Conservation (phyloP, 2,329 filamentous ascomycete species). For the Fusarium phyllophilum region DNA sequence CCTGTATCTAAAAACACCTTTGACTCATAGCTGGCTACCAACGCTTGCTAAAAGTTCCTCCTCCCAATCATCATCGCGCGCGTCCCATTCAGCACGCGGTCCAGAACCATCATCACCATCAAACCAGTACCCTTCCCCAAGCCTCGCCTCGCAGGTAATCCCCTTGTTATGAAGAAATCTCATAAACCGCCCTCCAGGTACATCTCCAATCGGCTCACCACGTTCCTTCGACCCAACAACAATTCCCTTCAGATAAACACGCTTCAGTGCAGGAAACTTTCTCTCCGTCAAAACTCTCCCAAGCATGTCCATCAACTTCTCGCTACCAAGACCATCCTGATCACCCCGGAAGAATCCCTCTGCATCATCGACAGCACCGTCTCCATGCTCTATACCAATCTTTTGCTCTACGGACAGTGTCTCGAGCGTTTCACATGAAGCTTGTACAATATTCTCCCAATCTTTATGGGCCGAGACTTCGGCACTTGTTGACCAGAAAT, state of each 20-base stretch:
- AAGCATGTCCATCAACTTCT: neutral
- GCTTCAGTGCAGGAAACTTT: neutral
- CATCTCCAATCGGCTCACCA: neutral
- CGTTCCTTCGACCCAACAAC: neutral
- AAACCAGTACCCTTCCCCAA: neutral
- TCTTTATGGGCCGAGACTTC: neutral
- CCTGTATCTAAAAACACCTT: fast-evolving
- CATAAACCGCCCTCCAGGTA: neutral
- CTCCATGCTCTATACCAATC: neutral
- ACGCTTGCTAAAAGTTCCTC: neutral
- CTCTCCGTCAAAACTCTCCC: neutral
- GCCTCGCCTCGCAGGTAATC: neutral
- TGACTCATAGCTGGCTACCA: neutral
- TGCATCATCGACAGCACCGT: neutral
- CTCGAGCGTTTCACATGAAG: neutral
- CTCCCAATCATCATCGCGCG: neutral
- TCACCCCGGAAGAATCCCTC: neutral
- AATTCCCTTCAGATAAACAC: neutral
- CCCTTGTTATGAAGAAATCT: neutral
- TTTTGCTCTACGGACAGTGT: neutral
- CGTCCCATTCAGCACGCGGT: neutral
- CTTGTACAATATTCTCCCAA: neutral
- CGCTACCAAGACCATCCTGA: neutral
- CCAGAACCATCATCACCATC: neutral
- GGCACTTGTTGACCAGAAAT: neutral